Conservation (phyloP, 2,329 filamentous ascomycete species). For the Cucurbitaria berberidis region DNA sequence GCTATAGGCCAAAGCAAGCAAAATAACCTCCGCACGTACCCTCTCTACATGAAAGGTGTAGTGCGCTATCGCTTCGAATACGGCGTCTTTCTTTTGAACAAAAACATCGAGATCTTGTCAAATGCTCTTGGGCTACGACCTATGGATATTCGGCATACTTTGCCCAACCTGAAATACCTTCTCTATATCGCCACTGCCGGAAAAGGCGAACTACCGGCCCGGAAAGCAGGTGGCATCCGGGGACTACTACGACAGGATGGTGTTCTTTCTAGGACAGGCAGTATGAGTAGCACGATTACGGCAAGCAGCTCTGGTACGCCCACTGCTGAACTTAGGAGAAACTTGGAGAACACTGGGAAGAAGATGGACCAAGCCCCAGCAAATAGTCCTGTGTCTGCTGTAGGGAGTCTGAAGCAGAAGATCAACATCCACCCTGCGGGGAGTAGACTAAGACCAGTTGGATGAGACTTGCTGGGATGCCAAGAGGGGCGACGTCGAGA, state of each 20-base stretch:
- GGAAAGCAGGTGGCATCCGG: slow-evolving; percentile 46
- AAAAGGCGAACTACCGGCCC: slow-evolving; percentile 62
- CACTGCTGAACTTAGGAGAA: slow-evolving; percentile 26
- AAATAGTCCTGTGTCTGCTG: slow-evolving; percentile 24
- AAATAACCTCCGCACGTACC: slow-evolving; percentile 62
- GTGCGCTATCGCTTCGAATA: slow-evolving; percentile 94
- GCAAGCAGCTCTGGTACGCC: slow-evolving; percentile 34
- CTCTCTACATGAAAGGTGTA: slow-evolving; percentile 73
- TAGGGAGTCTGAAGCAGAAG: slow-evolving; percentile 27
- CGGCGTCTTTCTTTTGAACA: slow-evolving; percentile 94
- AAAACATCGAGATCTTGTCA: slow-evolving; percentile 78
- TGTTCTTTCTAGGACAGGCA: slow-evolving; percentile 35
- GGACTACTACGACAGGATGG: slow-evolving; percentile 40
- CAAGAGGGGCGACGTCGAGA: background rate
- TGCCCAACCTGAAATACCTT: slow-evolving; percentile 93
- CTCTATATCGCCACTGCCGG: slow-evolving; percentile 89
- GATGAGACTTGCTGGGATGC: slow-evolving; percentile 7
- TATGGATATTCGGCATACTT: slow-evolving; percentile 87
- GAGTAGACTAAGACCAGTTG: slow-evolving; percentile 37
- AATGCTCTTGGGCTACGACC: slow-evolving; percentile 74
- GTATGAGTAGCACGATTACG: slow-evolving; percentile 41
- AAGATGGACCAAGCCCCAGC: slow-evolving; percentile 15
- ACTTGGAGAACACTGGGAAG: slow-evolving; percentile 20
- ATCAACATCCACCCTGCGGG: slow-evolving; percentile 19
- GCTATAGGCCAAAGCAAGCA: slow-evolving; percentile 50